Evolutionary conservation across 2,329 filamentous ascomycete species (phyloP), one percentile per base, ranked within the genome.

Genomic region (Stylonectria norvegica): DNA sequence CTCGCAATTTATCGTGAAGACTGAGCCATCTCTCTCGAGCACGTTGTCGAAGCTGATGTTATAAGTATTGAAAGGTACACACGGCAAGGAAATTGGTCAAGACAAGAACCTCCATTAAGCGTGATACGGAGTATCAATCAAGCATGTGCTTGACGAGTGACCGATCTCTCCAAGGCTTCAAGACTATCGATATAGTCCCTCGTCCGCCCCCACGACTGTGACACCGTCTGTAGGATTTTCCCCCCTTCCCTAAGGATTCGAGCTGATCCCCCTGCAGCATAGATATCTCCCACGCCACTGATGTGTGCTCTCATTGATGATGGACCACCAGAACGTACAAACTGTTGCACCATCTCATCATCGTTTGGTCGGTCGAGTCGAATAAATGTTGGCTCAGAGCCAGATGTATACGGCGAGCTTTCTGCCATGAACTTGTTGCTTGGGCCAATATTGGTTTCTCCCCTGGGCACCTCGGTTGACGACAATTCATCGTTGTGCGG

Each of bases 341-440:
- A 80, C 2, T 71, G 57, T 48, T 80, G 76, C 2, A 78, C 75
- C 34, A 79, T 64, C 49, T 79, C 76, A 52, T 80, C 77, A 45
- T 79, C 75, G 3, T 69, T 69, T 0, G 76, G 76, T 8, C 75
- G 64, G 40, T 81, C 77, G 0, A 81, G 60, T 14, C 73, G 68
- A 25, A 79, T 73, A 7, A 73, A 71, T 0, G 58, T 64, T 0
- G 69, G 65, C 9, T 50, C 43, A 9, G 42, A 39, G 17, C 36
- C 37, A 3, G 42, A 28, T 10, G 41, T 41, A n/a, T 34, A 16
- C 20, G 31, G 17, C 25, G 35, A 20, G 9, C 16, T 35, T 12
- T 15, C 20, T 5, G 20, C 23, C 7, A 34, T 23, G 7, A 20
- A 6, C 5, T 7, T n/a, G 17, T 34, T 7, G 35, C 19, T 8